phyloP scores from a whole-genome alignment of 208 protist genomes.

The Angomonas deanei region DNA sequence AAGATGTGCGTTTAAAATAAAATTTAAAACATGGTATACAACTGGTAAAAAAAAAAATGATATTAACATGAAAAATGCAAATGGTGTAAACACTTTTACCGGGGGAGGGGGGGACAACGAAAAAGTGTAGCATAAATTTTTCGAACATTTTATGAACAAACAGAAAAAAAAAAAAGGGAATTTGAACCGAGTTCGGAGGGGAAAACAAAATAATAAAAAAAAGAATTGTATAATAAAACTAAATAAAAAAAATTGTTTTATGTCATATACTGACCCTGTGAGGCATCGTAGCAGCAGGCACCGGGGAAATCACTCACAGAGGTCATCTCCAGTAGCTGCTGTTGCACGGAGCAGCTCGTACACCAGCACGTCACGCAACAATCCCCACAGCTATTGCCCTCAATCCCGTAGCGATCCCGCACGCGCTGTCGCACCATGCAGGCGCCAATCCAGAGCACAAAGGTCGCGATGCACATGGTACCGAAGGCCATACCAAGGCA shows the following conservation, averaged over 20 bases:
- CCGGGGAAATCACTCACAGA: not conserved
- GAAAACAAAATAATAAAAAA: slow-evolving; percentile 1
- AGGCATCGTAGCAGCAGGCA: not conserved
- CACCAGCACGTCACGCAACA: not conserved
- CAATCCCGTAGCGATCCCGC: not conserved
- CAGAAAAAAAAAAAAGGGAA: no score
- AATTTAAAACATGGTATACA: no score
- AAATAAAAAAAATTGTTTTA: not conserved
- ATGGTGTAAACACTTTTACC: no score
- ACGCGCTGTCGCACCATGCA: not conserved
- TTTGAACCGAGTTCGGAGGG: not conserved
- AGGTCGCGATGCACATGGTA: not conserved
- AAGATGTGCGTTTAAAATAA: no score
- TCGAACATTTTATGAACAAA: no score
- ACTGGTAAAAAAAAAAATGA: no score
- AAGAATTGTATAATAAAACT: no score
- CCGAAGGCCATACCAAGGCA: not conserved
- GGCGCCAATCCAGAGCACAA: no score
- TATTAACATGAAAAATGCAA: no score
- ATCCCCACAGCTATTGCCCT: not conserved
- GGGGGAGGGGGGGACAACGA: no score
- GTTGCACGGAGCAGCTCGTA: not conserved
- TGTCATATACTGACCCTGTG: not conserved
- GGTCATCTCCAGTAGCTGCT: no score
- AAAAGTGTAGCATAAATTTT: no score